Evolutionary conservation across 768 basidiomycete species (phyloP).

Genomic region (Thelephora ganbajun): DNA sequence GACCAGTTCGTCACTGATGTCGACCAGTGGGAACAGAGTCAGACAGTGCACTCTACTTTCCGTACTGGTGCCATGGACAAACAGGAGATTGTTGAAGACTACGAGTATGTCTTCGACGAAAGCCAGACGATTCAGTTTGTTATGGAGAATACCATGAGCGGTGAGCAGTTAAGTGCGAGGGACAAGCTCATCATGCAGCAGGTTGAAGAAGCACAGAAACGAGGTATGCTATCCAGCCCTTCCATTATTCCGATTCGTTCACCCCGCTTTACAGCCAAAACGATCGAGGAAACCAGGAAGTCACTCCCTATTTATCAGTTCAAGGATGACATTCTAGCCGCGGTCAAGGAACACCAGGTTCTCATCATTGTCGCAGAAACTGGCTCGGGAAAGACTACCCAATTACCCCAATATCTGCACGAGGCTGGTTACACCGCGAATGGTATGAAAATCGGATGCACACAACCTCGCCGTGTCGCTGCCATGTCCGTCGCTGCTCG

Average conservation of each 20-base stretch:
- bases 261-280: constrained; percentile 38
- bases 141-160: constrained; percentile 62
- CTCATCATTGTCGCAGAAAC: constrained; percentile 98
- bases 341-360: constrained; percentile 84
- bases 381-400: constrained; percentile 97
- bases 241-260: constrained; percentile 2
- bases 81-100: constrained; percentile 64
- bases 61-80: constrained; percentile 89
- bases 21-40: constrained; percentile 94
- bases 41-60: constrained; percentile 82
- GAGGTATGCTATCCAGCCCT: constrained; percentile 38
- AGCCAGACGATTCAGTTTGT: constrained; percentile 94
- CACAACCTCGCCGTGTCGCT: constrained; percentile 95
- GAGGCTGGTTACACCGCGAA: constrained; percentile 89
- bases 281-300: constrained; percentile 90
- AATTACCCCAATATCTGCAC: constrained; percentile 94
- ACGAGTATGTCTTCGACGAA: constrained; percentile 98
- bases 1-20: constrained; percentile 94
- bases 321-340: constrained; percentile 78
- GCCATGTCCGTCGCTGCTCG: constrained; percentile 99
- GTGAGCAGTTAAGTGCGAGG: constrained; percentile 63
- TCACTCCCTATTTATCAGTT: constrained; percentile 84
- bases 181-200: constrained; percentile 77
- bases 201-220: constrained; percentile 83
- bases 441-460: constrained; percentile 88